These are phyloP conservation scores for Micractinium sp. DNA, from an alignment of 139 green algal species.

Conservation along the genomic window DNA sequence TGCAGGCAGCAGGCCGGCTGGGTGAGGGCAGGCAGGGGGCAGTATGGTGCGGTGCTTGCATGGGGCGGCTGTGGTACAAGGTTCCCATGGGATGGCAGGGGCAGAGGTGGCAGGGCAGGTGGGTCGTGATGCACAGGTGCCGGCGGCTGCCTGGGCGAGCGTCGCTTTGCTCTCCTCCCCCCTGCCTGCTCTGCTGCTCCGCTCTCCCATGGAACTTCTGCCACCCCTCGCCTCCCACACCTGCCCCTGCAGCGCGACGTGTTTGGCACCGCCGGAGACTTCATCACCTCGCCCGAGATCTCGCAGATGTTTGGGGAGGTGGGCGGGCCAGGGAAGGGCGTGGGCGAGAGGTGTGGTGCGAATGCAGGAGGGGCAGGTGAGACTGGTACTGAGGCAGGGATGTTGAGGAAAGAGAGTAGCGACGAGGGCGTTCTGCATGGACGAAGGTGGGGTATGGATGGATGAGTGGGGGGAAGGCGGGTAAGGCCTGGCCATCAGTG, in stretches of 20 bases:
- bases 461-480: too few relatives aligned
- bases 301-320: constrained; percentile 98
- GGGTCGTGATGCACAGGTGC: not conserved
- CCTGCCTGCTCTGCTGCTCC: not conserved
- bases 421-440: too few relatives aligned
- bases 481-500: too few relatives aligned
- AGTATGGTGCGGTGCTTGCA: too few relatives aligned
- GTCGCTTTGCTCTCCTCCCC: not conserved
- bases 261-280: constrained; percentile 92
- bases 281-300: constrained; percentile 97
- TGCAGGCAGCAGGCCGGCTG: not conserved
- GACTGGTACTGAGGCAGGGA: not conserved
- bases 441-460: too few relatives aligned
- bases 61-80: too few relatives aligned
- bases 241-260: constrained; percentile 70
- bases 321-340: not conserved
- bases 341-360: not conserved
- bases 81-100: too few relatives aligned
- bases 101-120: not conserved
- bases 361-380: not conserved
- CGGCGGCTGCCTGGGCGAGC: too few relatives aligned
- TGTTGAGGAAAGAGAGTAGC: too few relatives aligned
- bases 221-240: too few relatives aligned
- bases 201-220: too few relatives aligned
- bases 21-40: not conserved